A percentile compares a stretch with the other conserved stretches of the same genome.
These are phyloP conservation scores for Atalantia buxifolia DNA, from an alignment of 345 rosid genomes.

Conservation along the genomic window DNA sequence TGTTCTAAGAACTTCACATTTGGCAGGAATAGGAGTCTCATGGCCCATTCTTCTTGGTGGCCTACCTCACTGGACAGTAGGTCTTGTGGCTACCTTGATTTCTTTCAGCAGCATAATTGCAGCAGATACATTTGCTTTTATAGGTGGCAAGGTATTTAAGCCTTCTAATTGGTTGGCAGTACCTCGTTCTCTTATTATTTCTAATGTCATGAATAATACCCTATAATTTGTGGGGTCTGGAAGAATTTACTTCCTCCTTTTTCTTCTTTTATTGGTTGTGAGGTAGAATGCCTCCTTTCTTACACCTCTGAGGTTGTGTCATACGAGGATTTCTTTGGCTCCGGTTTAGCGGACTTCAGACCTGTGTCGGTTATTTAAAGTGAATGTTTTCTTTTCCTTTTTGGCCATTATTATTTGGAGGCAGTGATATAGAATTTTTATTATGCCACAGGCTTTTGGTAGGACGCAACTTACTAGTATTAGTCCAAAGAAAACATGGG, in stretches of 20 bases:
- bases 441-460: slow-evolving; percentile 68
- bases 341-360: too few species aligned
- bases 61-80: slow-evolving; percentile 91
- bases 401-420: not conserved
- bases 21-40: slow-evolving; percentile 56
- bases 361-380: not conserved
- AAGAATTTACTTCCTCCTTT: not conserved
- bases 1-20: slow-evolving; percentile 27
- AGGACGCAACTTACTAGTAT: slow-evolving; percentile 72
- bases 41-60: slow-evolving; percentile 88
- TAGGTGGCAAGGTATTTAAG: slow-evolving; percentile 78
- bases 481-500: slow-evolving; percentile 98
- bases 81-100: slow-evolving; percentile 85
- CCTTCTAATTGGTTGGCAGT: slow-evolving; percentile 10
- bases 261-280: not conserved
- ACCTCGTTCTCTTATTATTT: not conserved
- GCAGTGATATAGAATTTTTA: slow-evolving; percentile 11
- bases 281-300: not conserved
- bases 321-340: not conserved
- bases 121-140: slow-evolving; percentile 84
- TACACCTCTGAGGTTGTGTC: not conserved
- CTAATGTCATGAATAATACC: not conserved
- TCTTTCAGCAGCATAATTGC: slow-evolving; percentile 84
- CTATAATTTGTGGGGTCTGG: not conserved
- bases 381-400: not conserved